Evolutionary conservation across 345 rosid genomes (phyloP).

Genomic region (Syzygium oleosum): DNA sequence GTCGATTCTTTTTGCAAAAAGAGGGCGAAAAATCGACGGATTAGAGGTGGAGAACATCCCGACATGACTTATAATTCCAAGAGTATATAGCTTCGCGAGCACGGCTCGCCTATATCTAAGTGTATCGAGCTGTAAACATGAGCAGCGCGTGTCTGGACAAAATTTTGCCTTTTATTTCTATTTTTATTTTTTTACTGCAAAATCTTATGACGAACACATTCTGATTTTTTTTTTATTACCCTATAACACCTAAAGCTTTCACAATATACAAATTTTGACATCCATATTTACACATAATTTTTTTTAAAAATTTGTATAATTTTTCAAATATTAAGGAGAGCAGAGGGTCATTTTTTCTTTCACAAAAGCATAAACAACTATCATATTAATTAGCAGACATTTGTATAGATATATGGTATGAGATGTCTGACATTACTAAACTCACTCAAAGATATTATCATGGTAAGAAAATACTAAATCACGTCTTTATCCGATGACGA

Average conservation of each 20-base stretch:
- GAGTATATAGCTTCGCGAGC: background rate
- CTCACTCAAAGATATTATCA: background rate
- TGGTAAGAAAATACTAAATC: background rate
- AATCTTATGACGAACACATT: background rate
- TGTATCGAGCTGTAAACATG: background rate
- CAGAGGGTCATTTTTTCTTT: background rate
- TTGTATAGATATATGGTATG: background rate
- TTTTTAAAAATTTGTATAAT: fast-evolving
- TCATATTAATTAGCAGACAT: background rate
- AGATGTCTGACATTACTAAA: background rate
- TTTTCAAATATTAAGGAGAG: background rate
- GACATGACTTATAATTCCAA: background rate
- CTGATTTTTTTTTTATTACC: background rate
- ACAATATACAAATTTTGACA: background rate
- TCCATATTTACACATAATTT: background rate
- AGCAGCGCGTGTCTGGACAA: background rate
- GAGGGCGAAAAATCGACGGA: background rate
- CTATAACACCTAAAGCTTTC: background rate
- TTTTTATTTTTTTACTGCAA: background rate
- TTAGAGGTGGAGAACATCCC: background rate
- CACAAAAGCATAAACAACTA: background rate
- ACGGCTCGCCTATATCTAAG: background rate
- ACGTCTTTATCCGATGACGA: background rate
- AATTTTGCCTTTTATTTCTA: background rate
- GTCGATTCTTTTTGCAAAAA: background rate